These are phyloP conservation scores for Cercospora beticola DNA, from an alignment of 2,329 filamentous ascomycete genomes.

Conservation along the genomic window DNA sequence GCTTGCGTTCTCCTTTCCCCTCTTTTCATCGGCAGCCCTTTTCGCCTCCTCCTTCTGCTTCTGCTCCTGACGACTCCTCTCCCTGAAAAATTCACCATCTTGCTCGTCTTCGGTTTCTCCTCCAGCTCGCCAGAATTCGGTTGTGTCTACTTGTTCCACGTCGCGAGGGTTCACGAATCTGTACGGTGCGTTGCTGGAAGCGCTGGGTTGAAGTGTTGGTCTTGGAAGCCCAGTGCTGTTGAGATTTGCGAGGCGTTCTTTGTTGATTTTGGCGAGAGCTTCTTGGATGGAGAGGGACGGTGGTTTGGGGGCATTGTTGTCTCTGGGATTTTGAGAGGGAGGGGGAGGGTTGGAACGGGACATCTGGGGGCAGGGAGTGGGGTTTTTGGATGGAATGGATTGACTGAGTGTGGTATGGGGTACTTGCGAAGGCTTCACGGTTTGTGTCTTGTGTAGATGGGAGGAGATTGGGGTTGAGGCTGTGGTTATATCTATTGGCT, in stretches of 20 bases:
- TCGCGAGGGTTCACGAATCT: background rate
- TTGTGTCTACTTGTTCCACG: background rate
- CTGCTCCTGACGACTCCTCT: background rate
- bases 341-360: background rate
- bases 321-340: background rate
- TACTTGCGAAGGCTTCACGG: no score
- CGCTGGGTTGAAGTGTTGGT: background rate
- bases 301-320: background rate
- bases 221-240: background rate
- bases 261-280: background rate
- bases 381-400: no score
- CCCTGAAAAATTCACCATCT: background rate
- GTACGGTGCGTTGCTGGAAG: background rate
- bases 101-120: background rate
- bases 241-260: background rate
- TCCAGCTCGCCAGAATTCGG: background rate
- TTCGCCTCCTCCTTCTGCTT: background rate
- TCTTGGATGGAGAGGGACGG: background rate
- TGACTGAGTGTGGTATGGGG: no score
- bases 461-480: no score
- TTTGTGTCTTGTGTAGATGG: background rate
- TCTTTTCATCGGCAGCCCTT: no score
- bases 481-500: background rate
- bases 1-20: no score
- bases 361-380: background rate